Evolutionary conservation across 306 rosid genomes (phyloP).

Genomic region (Acacia crassicarpa): DNA sequence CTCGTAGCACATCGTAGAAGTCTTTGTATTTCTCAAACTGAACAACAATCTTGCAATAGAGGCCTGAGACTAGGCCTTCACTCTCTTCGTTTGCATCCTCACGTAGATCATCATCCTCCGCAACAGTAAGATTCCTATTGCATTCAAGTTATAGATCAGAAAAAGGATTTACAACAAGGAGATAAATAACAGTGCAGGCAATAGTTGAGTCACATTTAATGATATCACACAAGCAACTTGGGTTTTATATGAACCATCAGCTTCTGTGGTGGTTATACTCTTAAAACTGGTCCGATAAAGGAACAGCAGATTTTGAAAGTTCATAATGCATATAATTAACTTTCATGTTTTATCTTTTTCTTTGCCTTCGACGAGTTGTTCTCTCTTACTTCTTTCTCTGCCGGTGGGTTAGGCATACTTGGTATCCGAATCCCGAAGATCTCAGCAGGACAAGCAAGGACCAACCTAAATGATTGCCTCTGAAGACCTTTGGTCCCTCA

Average conservation of each 20-base stretch:
- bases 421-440: neutral
- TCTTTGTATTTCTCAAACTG: slow-evolving; percentile 83
- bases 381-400: neutral
- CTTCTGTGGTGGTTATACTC: neutral
- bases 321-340: neutral
- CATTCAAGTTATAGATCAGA: slow-evolving; percentile 24
- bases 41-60: slow-evolving; percentile 86
- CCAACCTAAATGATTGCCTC: neutral
- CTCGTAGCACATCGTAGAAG: slow-evolving; percentile 72
- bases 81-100: slow-evolving; percentile 66
- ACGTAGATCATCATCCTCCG: slow-evolving; percentile 74
- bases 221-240: slow-evolving; percentile 4
- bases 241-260: neutral
- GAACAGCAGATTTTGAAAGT: neutral
- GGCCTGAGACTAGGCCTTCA: slow-evolving; percentile 69
- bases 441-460: neutral
- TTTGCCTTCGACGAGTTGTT: neutral
- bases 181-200: neutral
- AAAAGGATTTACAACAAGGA: slow-evolving; percentile 26
- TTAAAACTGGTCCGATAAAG: neutral
- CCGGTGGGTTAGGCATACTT: neutral
- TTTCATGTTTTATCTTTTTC: neutral
- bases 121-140: slow-evolving; percentile 82
- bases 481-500: neutral
- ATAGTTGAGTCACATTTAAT: neutral